A percentile compares a stretch with the other conserved stretches of the same genome.
These are phyloP conservation scores for Leccinum rimulosum DNA, from an alignment of 768 basidiomycete species.

Conservation along the genomic window DNA sequence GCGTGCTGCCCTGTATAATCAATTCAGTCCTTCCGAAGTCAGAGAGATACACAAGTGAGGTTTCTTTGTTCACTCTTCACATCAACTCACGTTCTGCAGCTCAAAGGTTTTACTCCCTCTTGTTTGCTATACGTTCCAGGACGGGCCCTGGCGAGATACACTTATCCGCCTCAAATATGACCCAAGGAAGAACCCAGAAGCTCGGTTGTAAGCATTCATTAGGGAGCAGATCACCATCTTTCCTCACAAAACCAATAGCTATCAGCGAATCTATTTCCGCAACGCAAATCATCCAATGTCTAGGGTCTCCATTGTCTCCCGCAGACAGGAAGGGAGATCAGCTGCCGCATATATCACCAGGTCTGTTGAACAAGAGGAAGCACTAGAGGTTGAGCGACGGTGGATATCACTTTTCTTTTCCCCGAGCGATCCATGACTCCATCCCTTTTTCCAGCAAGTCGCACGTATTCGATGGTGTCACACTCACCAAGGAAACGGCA, in stretches of 20 bases:
- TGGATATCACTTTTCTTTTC: slow-evolving; percentile 10
- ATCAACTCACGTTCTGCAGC: slow-evolving; percentile 39
- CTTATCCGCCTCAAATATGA: slow-evolving; percentile 87
- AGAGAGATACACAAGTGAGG: slow-evolving; percentile 75
- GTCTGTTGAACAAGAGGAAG: slow-evolving; percentile 34
- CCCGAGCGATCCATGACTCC: neutral
- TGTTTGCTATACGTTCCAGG: slow-evolving; percentile 85
- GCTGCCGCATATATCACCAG: slow-evolving; percentile 24
- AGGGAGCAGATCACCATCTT: neutral
- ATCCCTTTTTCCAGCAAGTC: slow-evolving; percentile 46
- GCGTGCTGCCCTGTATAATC: slow-evolving; percentile 80
- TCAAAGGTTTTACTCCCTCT: slow-evolving; percentile 80
- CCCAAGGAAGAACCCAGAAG: slow-evolving; percentile 69
- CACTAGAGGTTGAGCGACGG: slow-evolving; percentile 33
- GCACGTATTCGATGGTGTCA: slow-evolving; percentile 87
- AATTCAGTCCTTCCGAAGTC: slow-evolving; percentile 64
- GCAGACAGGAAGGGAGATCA: slow-evolving; percentile 50
- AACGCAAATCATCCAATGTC: slow-evolving; percentile 80
- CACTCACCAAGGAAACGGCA: slow-evolving; percentile 78
- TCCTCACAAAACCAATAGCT: slow-evolving; percentile 49
- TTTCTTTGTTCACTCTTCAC: neutral
- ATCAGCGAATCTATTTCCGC: slow-evolving; percentile 89
- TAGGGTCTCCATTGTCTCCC: slow-evolving; percentile 70
- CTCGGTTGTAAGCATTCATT: slow-evolving; percentile 64
- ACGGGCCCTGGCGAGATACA: slow-evolving; percentile 93